Evolutionary conservation across 208 protist genomes (phyloP), one percentile per base, ranked within the genome.

Genomic region (Novymonas esmeraldas): DNA sequence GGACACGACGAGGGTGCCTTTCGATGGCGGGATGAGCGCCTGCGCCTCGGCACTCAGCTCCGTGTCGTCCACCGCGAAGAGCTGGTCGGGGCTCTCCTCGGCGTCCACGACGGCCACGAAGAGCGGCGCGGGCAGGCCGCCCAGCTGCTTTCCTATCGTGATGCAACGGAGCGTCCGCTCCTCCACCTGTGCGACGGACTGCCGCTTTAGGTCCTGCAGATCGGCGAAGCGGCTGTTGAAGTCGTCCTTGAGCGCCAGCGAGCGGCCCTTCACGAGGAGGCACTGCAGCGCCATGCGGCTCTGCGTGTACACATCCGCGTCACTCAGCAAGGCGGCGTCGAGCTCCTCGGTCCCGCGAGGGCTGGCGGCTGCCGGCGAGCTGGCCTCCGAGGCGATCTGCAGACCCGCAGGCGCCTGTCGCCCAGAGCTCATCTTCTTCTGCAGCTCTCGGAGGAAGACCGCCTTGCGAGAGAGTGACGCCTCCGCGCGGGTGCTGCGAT

Each of bases 101-200:
- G 51, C 56, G 45, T 91, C 82, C 29, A 87, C 74, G 60, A 75
- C 36, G 11, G 76, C 66, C 3, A 49, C 64, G 54, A 93, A 92
- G 10, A 94, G 71, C n/a, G 29, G 50, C 18, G 41, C 45, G 0
- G 64, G 42, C 11, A 67, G 36, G 29, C 86, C 78, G 16, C 84
- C 90, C 31, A 97, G 75, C 68, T 97, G 86, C 56, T 80, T 84
- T 46, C 81, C 54, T 54, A 97, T 95, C 50, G 84, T 75, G 20
- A 79, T 62, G 55, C 88, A 93, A n/a, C 88, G 87, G 36, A 76
- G 73, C 56, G 85, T 93, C 20, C 87, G 76, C 76, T 97, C 92
- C 46, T 87, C 76, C 50, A 97, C 87, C 59, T 79, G 73, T 16
- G 58, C 42, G 13, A 87, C 29, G 14, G 85, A 77, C 41, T 68